Base-by-base conservation (phyloP, 768 basidiomycete genomes). In the Tricholoma terreum region DNA sequence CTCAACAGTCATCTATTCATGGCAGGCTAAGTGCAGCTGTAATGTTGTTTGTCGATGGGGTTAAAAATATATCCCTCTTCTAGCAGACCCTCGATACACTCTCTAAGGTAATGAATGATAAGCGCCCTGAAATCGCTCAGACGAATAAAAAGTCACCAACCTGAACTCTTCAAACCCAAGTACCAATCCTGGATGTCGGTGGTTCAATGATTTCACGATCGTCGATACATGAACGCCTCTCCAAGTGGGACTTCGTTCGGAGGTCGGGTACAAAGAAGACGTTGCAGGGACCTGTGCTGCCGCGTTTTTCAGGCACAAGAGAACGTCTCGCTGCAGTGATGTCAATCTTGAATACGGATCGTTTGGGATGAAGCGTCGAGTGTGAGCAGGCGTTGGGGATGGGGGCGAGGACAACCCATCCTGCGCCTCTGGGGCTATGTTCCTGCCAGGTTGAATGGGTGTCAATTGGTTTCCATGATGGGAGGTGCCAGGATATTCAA, bases 1-100 rank as follows among this genome's bases (percentile, higher is more conserved):
- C 35, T 36, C 35, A 36, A 36, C 4, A 35, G 11, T n/a, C n/a
- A n/a, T n/a, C n/a, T n/a, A n/a, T n/a, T 35, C 10, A 10, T 35
- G 36, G 5, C 17, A 40, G 15, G 19, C 43, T 54, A 61, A 27
- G 38, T 57, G 38, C 58, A 62, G 22, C 31, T 52, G 58, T 66
- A 68, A 56, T 69, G 69, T 12, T 52, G 43, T 11, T 71, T 69
- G 51, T 72, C 68, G 40, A 66, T 55, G 1, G 67, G 67, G 38
- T 57, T 63, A 43, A 58, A 68, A n/a, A 74, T 65, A 36, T 65
- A 61, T 4, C 59, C 64, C 11, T 67, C 61, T 0, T 65, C 59
- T n/a, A 71, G 24, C 19, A 72, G 56, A 2, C 49, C 50, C 38
- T 65, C 64, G 9, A 71, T 50, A 3, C 67, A 60, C 2, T 57